phyloP scores from a whole-genome alignment of 2,329 filamentous ascomycete species.

The Exophiala bonariae region DNA sequence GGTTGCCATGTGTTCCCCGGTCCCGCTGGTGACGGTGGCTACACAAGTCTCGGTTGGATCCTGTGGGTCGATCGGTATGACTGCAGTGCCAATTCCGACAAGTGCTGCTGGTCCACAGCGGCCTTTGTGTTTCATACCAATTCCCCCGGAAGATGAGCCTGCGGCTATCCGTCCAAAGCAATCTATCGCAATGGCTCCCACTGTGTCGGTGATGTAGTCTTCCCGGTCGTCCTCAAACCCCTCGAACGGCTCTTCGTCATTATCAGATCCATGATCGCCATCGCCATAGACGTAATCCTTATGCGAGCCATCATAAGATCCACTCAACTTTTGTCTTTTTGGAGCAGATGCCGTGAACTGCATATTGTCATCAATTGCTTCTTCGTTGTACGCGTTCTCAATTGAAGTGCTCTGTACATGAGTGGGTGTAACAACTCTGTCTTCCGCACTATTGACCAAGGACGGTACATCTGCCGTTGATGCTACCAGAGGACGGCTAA shows the following conservation, averaged over 20 bases:
- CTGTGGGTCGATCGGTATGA: constrained; percentile 72
- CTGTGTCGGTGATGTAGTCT: constrained; percentile 84
- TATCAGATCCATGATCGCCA: not conserved
- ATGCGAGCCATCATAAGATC: constrained; percentile 20
- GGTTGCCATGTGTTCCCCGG: constrained; percentile 96
- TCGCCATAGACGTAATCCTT: constrained; percentile 1
- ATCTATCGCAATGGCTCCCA: constrained; percentile 93
- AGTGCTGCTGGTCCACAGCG: constrained; percentile 89
- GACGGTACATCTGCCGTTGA: constrained; percentile 19
- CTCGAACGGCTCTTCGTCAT: not conserved
- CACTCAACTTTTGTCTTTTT: constrained; percentile 20
- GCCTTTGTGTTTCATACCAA: constrained; percentile 96
- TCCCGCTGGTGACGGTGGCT: constrained; percentile 87
- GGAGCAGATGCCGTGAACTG: constrained; percentile 12
- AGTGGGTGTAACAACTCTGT: not conserved
- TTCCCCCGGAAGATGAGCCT: constrained; percentile 93
- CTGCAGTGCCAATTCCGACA: constrained; percentile 84
- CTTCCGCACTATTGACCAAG: constrained; percentile 5
- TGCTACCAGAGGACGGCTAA: constrained; percentile 15
- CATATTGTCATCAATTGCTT: constrained; percentile 17
- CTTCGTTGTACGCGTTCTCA: constrained; percentile 6
- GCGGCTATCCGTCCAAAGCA: constrained; percentile 83
- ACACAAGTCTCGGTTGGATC: constrained; percentile 71
- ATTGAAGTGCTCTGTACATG: too few species aligned
- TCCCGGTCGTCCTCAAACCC: constrained; percentile 26